These are phyloP conservation scores for Larix kaempferi DNA, from an alignment of 75 land plant genomes.

Conservation along the genomic window DNA sequence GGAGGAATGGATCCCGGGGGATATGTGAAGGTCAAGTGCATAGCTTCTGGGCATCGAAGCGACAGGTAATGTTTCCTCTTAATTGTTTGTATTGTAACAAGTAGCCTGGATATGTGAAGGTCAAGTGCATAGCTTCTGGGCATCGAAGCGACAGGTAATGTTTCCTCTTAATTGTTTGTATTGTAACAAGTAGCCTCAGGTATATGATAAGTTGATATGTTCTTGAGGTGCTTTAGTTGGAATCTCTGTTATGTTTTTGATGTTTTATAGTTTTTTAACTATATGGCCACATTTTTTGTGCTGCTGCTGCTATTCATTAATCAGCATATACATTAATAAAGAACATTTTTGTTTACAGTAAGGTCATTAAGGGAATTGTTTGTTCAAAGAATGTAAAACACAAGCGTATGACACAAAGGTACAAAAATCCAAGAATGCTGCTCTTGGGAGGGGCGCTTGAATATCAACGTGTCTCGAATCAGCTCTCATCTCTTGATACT, in stretches of 20 bases:
- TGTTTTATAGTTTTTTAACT: not conserved
- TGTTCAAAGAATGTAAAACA: constrained; percentile 93
- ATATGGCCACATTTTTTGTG: not conserved
- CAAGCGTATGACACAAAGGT: constrained; percentile 74
- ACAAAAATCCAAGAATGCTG: constrained; percentile 72
- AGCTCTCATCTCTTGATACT: constrained; percentile 54
- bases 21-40: constrained; percentile 92
- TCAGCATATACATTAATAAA: not conserved
- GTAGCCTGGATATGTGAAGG: constrained; percentile 62
- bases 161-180: not conserved
- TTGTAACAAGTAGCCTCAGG: not conserved
- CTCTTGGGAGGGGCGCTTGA: constrained; percentile 53
- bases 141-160: constrained; percentile 63
- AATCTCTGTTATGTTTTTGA: not conserved
- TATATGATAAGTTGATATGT: not conserved
- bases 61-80: constrained; percentile 56
- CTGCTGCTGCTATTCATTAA: not conserved
- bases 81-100: not conserved
- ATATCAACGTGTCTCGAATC: constrained; percentile 38
- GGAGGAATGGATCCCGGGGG: constrained; percentile 79
- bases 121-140: constrained; percentile 90
- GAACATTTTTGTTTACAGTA: constrained; percentile 36
- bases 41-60: constrained; percentile 65
- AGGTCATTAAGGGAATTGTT: constrained; percentile 84
- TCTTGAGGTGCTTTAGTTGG: not conserved